Evolutionary conservation across 1,139 yeast genomes (phyloP).

Genomic region (Taphrina communis): DNA sequence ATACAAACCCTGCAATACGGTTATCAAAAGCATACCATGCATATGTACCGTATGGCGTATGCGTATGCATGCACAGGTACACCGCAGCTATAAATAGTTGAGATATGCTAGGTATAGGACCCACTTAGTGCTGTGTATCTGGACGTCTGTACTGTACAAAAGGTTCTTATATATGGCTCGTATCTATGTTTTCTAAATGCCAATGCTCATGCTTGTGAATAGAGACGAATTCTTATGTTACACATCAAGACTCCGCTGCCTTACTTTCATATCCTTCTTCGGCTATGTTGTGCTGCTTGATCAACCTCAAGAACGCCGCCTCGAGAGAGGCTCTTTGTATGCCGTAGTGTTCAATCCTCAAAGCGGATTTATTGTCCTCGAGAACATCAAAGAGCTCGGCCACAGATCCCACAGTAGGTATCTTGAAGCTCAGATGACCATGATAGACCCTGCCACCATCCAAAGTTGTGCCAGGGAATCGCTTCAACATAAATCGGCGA

Average conservation of each 20-base stretch:
- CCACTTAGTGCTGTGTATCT: too few relatives aligned
- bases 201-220: neutral
- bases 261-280: constrained; percentile 46
- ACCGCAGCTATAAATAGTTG: neutral
- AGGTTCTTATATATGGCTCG: too few relatives aligned
- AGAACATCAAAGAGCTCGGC: constrained; percentile 48
- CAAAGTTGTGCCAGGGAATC: constrained; percentile 6
- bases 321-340: constrained; percentile 51
- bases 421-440: constrained; percentile 6
- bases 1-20: neutral
- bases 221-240: neutral
- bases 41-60: too few relatives aligned
- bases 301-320: constrained; percentile 52
- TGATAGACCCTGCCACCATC: constrained; percentile 30
- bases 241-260: neutral
- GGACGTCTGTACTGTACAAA: too few relatives aligned
- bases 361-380: constrained; percentile 48
- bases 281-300: constrained; percentile 47
- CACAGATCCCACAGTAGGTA: constrained; percentile 42
- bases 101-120: too few relatives aligned
- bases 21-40: neutral
- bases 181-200: neutral
- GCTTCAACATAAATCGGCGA: constrained; percentile 9
- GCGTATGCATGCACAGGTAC: neutral
- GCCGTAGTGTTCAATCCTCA: constrained; percentile 51